phyloP scores from a whole-genome alignment of 2,329 filamentous ascomycete species.

The Aspergillus unguis region DNA sequence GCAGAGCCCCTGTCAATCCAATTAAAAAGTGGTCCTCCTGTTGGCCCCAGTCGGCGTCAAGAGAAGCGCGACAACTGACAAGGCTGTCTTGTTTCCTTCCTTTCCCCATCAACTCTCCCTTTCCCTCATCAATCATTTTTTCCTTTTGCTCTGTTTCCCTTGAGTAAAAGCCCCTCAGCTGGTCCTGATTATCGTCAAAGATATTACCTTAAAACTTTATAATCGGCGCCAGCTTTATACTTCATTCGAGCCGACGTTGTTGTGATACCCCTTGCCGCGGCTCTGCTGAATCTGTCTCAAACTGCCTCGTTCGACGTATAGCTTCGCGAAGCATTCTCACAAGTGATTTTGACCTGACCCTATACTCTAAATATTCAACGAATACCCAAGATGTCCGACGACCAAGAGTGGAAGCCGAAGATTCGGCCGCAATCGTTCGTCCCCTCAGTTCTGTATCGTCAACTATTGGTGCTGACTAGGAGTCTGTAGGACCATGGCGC shows the following conservation, averaged over 20 bases:
- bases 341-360: no score
- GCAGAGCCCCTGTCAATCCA: constrained; percentile 19
- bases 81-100: constrained; percentile 4
- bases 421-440: constrained; percentile 81
- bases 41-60: constrained; percentile 3
- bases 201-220: constrained; percentile 12
- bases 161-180: constrained; percentile 24
- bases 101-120: neutral
- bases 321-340: neutral
- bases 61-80: constrained; percentile 6
- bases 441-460: constrained; percentile 14
- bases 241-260: constrained; percentile 6
- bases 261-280: constrained; percentile 11
- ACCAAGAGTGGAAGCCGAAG: constrained; percentile 76
- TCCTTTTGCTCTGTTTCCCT: constrained; percentile 2
- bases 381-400: constrained; percentile 54
- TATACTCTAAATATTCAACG: constrained; percentile 6
- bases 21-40: constrained; percentile 16
- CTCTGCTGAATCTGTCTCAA: constrained; percentile 6
- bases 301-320: neutral
- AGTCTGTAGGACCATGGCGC: constrained; percentile 70
- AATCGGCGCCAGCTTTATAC: constrained; percentile 8
- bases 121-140: constrained; percentile 1
- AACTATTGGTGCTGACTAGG: constrained; percentile 23
- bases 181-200: constrained; percentile 26